Conservation (phyloP, 2,329 filamentous ascomycete genomes). For the Fusarium mundagurra region DNA sequence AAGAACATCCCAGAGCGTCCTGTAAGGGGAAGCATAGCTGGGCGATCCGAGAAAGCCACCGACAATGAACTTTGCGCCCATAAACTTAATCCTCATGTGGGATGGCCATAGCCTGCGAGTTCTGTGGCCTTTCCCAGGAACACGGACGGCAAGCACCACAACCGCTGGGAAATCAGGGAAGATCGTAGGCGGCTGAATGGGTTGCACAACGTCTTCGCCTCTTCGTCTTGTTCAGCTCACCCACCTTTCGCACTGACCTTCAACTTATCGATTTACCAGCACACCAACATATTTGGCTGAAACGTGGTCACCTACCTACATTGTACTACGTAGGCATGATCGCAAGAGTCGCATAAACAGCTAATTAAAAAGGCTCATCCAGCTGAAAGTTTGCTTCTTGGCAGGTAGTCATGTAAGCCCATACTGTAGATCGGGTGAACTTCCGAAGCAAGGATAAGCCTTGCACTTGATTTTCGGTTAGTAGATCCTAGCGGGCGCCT, state of each 20-base stretch:
- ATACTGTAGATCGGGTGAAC: constrained; percentile 19
- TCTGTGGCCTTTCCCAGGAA: background rate
- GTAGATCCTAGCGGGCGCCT: constrained; percentile 37
- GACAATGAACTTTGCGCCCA: constrained; percentile 21
- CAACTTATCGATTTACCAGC: constrained; percentile 1
- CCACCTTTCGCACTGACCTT: constrained; percentile 5
- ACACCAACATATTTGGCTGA: constrained; percentile 1
- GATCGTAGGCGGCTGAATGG: background rate
- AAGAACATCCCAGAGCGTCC: constrained; percentile 8
- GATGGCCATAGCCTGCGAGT: background rate
- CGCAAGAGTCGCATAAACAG: constrained; percentile 14
- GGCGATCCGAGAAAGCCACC: constrained; percentile 12
- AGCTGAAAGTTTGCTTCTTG: background rate
- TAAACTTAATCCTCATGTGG: constrained; percentile 1
- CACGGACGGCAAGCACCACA: background rate
- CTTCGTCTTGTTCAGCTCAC: constrained; percentile 6
- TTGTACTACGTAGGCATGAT: constrained; percentile 20
- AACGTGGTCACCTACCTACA: background rate
- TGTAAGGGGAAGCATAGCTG: constrained; percentile 11
- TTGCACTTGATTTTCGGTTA: constrained; percentile 24
- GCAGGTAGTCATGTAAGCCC: background rate
- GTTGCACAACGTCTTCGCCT: background rate
- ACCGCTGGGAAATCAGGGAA: background rate
- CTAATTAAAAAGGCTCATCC: background rate
- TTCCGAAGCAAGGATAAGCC: constrained; percentile 7